These are phyloP conservation scores for Aspergillus sp. DNA, from an alignment of 2,329 filamentous ascomycete genomes.

Conservation along the genomic window DNA sequence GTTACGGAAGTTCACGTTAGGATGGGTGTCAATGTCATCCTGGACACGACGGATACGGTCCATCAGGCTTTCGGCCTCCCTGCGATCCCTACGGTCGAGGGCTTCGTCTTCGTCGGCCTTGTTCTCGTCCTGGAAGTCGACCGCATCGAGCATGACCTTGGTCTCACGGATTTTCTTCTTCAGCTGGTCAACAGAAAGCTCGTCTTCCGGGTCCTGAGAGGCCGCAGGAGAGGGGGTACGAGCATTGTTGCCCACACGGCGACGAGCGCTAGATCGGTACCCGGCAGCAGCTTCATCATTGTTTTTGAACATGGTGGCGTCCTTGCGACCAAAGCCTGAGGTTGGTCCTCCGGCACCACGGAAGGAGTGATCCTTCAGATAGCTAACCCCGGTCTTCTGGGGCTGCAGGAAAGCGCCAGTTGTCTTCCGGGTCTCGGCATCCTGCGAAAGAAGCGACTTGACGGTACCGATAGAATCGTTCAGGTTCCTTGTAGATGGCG, in stretches of 20 bases:
- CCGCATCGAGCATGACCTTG: slow-evolving; percentile 86
- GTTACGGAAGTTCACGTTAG: slow-evolving; percentile 61
- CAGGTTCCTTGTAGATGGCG: slow-evolving; percentile 88
- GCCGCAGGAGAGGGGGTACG: slow-evolving; percentile 73
- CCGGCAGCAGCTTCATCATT: slow-evolving; percentile 78
- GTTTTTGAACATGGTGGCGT: slow-evolving; percentile 94
- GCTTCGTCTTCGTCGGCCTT: slow-evolving; percentile 83
- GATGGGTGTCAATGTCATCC: slow-evolving; percentile 88
- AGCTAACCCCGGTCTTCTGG: slow-evolving; percentile 96
- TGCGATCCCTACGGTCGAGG: slow-evolving; percentile 79
- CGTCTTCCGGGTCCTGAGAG: slow-evolving; percentile 61
- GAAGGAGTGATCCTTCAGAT: slow-evolving; percentile 93
- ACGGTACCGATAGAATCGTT: slow-evolving; percentile 88
- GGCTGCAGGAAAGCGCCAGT: slow-evolving; percentile 84
- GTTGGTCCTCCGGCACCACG: slow-evolving; percentile 51
- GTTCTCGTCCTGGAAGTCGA: slow-evolving; percentile 92
- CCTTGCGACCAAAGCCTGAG: slow-evolving; percentile 62
- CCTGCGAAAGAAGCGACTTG: slow-evolving; percentile 78
- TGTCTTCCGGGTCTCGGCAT: slow-evolving; percentile 81
- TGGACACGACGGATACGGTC: slow-evolving; percentile 84
- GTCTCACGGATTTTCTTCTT: slow-evolving; percentile 90
- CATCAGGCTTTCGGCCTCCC: slow-evolving; percentile 90
- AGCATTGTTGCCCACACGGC: slow-evolving; percentile 62
- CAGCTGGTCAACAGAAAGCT: slow-evolving; percentile 76
- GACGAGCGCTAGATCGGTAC: slow-evolving; percentile 88